A percentile compares a stretch with the other conserved stretches of the same genome.
Evolutionary conservation across 768 basidiomycete genomes (phyloP).

Genomic region (Austroboletus eburneus): DNA sequence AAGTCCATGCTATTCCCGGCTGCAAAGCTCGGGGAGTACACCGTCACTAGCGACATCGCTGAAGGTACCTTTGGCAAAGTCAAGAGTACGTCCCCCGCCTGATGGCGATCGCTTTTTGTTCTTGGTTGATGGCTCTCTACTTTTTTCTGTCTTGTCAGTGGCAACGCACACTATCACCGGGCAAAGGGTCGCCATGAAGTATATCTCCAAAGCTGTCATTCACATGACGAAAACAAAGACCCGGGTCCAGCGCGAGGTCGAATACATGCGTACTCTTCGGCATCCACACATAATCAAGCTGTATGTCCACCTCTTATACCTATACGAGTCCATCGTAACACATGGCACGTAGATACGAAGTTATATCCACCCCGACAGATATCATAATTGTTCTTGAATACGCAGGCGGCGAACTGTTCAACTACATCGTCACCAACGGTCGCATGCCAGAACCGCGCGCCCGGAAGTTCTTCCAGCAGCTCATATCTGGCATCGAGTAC

Average conservation of each 20-base stretch:
- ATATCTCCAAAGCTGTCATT: conserved; percentile 92
- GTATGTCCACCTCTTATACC: conserved; percentile 41
- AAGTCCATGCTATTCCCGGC: conserved; percentile 42
- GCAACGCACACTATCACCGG: conserved; percentile 93
- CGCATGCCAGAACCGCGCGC: conserved; percentile 86
- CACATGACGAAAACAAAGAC: conserved; percentile 88
- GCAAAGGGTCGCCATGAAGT: conserved; percentile 97
- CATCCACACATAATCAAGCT: conserved; percentile 99
- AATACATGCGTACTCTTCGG: conserved; percentile 90
- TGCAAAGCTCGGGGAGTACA: conserved; percentile 88
- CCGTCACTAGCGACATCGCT: conserved; percentile 81
- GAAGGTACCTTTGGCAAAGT: conserved; percentile 99
- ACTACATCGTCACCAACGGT: conserved; percentile 94
- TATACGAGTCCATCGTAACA: conserved; percentile 6
- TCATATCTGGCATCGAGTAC: conserved; percentile 96
- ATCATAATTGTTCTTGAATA: conserved; percentile 99
- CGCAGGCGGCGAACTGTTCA: conserved; percentile 95
- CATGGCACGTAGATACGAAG: conserved; percentile 58
- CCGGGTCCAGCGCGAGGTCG: conserved; percentile 90
- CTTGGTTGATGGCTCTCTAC: conserved; percentile 12
- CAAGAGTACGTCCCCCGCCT: conserved; percentile 70
- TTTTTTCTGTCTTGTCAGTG: conserved; percentile 47
- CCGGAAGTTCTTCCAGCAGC: conserved; percentile 95
- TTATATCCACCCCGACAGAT: conserved; percentile 90
- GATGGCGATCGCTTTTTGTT: conserved; percentile 12